These are phyloP conservation scores for Aurinia saxatilis DNA, from an alignment of 345 rosid species.

Conservation along the genomic window DNA sequence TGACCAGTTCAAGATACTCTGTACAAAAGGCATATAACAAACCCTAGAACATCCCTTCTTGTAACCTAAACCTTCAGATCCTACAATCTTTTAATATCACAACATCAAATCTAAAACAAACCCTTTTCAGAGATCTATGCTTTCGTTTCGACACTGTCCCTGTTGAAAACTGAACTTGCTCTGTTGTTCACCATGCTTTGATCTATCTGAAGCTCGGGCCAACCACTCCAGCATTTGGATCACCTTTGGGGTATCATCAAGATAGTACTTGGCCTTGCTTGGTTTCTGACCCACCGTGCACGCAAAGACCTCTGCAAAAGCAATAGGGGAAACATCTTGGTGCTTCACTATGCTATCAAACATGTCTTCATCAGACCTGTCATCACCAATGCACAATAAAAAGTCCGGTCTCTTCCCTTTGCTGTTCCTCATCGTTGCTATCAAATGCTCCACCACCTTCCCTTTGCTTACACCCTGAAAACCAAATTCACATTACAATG, in stretches of 20 bases:
- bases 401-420: conserved; percentile 55
- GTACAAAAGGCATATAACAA: conserved; percentile 21
- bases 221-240: conserved; percentile 53
- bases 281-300: conserved; percentile 89
- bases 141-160: conserved; percentile 21
- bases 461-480: conserved; percentile 79
- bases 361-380: conserved; percentile 85
- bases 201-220: conserved; percentile 29
- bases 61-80: conserved; percentile 15
- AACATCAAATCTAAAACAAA: conserved; percentile 23
- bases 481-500: conserved; percentile 1
- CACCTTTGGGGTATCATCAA: conserved; percentile 58
- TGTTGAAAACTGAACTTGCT: conserved; percentile 11
- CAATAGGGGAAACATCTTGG: conserved; percentile 35
- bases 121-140: conserved; percentile 23
- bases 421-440: conserved; percentile 41
- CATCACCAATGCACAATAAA: conserved; percentile 74
- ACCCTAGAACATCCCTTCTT: conserved; percentile 5
- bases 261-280: conserved; percentile 78
- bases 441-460: conserved; percentile 48
- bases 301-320: conserved; percentile 51
- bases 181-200: conserved; percentile 15
- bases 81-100: conserved; percentile 25
- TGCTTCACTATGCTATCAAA: conserved; percentile 51
- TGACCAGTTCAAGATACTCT: conserved; percentile 22